phyloP scores from a whole-genome alignment of 2,329 filamentous ascomycete species.

The Cladophialophora carrionii region DNA sequence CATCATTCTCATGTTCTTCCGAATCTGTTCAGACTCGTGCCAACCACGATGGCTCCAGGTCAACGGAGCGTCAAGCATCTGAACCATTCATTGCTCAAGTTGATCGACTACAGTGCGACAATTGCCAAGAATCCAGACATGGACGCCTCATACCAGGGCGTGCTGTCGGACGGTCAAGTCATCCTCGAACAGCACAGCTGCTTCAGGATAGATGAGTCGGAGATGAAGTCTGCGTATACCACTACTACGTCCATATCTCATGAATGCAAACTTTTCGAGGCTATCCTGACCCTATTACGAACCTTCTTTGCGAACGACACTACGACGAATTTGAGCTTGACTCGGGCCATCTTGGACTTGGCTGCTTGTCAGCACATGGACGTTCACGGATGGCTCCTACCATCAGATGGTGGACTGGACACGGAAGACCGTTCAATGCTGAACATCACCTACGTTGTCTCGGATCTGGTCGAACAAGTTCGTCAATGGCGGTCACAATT shows the following conservation, averaged over 20 bases:
- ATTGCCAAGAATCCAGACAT: constrained; percentile 46
- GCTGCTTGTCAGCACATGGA: constrained; percentile 82
- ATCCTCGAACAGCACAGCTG: constrained; percentile 39
- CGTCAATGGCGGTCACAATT: constrained; percentile 65
- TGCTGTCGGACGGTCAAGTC: constrained; percentile 46
- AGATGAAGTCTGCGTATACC: constrained; percentile 57
- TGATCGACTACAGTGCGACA: constrained; percentile 45
- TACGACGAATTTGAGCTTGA: constrained; percentile 86
- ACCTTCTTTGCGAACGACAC: constrained; percentile 88
- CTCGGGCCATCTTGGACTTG: constrained; percentile 78
- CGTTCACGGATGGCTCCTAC: constrained; percentile 84
- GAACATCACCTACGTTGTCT: constrained; percentile 60
- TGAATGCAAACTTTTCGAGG: constrained; percentile 50
- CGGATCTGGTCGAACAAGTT: constrained; percentile 65
- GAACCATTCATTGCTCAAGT: constrained; percentile 47
- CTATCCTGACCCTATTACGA: constrained; percentile 64
- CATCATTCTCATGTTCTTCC: constrained; percentile 85
- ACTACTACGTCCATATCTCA: constrained; percentile 28
- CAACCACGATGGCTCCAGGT: constrained; percentile 57
- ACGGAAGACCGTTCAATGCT: constrained; percentile 43
- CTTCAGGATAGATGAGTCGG: constrained; percentile 38
- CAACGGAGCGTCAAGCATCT: constrained; percentile 48
- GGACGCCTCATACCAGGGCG: constrained; percentile 50
- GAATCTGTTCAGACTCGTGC: constrained; percentile 65
- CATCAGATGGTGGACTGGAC: constrained; percentile 41